A percentile compares a stretch with the other conserved stretches of the same genome.
These are phyloP conservation scores for Xylaria nigripes DNA, from an alignment of 495 filamentous ascomycete species.

Conservation along the genomic window DNA sequence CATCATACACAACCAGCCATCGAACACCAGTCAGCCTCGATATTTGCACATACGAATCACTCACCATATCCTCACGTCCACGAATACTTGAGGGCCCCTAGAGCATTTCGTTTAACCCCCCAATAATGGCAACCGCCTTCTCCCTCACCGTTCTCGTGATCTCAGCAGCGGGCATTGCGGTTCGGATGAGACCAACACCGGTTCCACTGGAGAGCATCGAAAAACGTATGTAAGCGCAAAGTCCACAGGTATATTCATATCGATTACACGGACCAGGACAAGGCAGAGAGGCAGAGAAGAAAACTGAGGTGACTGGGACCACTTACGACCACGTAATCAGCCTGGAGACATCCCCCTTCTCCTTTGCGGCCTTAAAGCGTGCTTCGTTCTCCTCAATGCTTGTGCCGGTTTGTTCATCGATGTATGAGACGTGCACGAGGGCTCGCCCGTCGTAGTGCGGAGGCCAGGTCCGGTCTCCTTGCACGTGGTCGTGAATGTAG, in stretches of 20 bases:
- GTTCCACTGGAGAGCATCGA: slow-evolving; percentile 29
- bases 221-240: too few species aligned
- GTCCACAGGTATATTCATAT: too few species aligned
- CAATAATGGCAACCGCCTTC: slow-evolving; percentile 49
- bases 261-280: not conserved
- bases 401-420: slow-evolving; percentile 48
- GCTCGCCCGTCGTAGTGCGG: slow-evolving; percentile 55
- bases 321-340: slow-evolving; percentile 50
- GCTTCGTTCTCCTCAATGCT: slow-evolving; percentile 48
- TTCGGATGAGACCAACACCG: slow-evolving; percentile 54
- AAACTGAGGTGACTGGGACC: not conserved
- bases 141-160: slow-evolving; percentile 65
- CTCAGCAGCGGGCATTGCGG: slow-evolving; percentile 58
- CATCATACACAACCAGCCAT: too few species aligned
- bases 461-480: slow-evolving; percentile 60
- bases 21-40: too few species aligned
- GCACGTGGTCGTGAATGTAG: slow-evolving; percentile 59
- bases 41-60: too few species aligned
- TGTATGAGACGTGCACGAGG: slow-evolving; percentile 51
- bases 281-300: not conserved
- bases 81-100: not conserved
- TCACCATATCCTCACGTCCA: not conserved
- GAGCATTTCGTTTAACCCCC: slow-evolving; percentile 13
- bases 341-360: slow-evolving; percentile 24
- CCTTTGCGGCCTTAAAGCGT: slow-evolving; percentile 46